Evolutionary conservation across 768 basidiomycete species (phyloP).

Genomic region (Mycena floridula): DNA sequence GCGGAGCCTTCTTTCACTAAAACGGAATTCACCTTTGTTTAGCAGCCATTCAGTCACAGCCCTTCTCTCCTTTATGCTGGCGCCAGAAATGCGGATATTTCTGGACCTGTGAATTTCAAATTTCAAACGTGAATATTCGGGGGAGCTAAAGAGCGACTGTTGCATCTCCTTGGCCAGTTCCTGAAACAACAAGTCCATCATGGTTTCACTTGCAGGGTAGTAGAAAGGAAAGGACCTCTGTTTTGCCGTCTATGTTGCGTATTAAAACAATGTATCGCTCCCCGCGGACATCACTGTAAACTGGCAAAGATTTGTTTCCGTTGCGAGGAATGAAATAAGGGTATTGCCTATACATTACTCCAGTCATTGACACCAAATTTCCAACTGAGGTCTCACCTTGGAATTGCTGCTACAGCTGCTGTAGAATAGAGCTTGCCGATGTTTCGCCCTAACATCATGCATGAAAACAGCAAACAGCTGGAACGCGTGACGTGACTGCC

Average conservation of each 20-base stretch:
- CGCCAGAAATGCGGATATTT: slow-evolving; percentile 45
- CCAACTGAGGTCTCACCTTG: no score
- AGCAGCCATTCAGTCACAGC: slow-evolving; percentile 42
- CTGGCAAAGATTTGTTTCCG: slow-evolving; percentile 59
- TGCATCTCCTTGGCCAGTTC: slow-evolving; percentile 52
- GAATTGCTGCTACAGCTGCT: no score
- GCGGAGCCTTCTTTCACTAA: no score
- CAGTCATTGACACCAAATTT: no score
- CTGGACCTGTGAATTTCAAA: slow-evolving; percentile 40
- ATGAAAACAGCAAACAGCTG: no score
- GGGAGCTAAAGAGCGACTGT: slow-evolving; percentile 49
- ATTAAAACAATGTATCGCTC: slow-evolving; percentile 53
- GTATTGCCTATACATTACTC: no score
- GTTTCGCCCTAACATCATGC: no score
- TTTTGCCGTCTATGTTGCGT: slow-evolving; percentile 63
- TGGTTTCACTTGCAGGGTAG: slow-evolving; percentile 6
- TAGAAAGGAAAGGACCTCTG: slow-evolving; percentile 35
- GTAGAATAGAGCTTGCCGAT: no score
- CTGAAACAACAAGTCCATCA: slow-evolving; percentile 19
- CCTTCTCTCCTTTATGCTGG: background rate
- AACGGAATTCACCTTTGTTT: no score
- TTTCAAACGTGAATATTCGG: slow-evolving; percentile 48
- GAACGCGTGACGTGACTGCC: no score
- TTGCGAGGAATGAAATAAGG: slow-evolving; percentile 65
- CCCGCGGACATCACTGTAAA: slow-evolving; percentile 69